A percentile compares a stretch with the other conserved stretches of the same genome.
These are phyloP conservation scores for Geotrichum ghanense DNA, from an alignment of 805 yeast species.

Conservation along the genomic window DNA sequence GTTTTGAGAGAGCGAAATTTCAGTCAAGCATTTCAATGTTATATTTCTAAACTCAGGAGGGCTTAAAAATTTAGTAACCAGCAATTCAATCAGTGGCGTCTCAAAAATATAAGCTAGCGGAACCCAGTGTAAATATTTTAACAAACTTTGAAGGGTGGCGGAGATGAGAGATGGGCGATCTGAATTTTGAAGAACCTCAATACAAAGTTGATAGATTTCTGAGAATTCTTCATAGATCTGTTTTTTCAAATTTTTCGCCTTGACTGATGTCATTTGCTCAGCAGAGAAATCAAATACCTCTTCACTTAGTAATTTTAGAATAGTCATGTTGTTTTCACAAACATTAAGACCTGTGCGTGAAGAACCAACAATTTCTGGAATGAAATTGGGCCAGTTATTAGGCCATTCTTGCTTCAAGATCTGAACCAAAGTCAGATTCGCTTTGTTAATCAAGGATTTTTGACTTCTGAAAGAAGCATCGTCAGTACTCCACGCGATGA, in stretches of 20 bases:
- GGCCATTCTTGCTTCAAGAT: conserved; percentile 99
- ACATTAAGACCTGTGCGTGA: conserved; percentile 80
- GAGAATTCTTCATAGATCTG: conserved; percentile 86
- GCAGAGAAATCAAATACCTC: conserved; percentile 95
- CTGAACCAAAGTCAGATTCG: conserved; percentile 87
- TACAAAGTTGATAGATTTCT: conserved; percentile 86
- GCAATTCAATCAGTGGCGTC: conserved; percentile 62
- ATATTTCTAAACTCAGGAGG: conserved; percentile 73
- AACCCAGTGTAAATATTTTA: conserved; percentile 89
- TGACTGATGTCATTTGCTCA: conserved; percentile 94
- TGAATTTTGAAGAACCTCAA: conserved; percentile 84
- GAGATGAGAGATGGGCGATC: conserved; percentile 70
- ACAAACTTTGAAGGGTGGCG: conserved; percentile 72
- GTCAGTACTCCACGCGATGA: conserved; percentile 80
- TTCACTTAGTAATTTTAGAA: conserved; percentile 78
- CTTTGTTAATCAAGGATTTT: conserved; percentile 79
- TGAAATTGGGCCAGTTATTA: conserved; percentile 92
- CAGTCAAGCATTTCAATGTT: conserved; percentile 86
- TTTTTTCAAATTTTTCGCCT: conserved; percentile 68
- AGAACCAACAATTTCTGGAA: conserved; percentile 82
- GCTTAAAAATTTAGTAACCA: conserved; percentile 64
- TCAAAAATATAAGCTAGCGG: conserved; percentile 85
- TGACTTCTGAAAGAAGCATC: conserved; percentile 59
- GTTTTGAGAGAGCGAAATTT: conserved; percentile 55
- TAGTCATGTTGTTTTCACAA: conserved; percentile 95